phyloP scores from a whole-genome alignment of 2,329 filamentous ascomycete species.

The Apiospora malaysiana region DNA sequence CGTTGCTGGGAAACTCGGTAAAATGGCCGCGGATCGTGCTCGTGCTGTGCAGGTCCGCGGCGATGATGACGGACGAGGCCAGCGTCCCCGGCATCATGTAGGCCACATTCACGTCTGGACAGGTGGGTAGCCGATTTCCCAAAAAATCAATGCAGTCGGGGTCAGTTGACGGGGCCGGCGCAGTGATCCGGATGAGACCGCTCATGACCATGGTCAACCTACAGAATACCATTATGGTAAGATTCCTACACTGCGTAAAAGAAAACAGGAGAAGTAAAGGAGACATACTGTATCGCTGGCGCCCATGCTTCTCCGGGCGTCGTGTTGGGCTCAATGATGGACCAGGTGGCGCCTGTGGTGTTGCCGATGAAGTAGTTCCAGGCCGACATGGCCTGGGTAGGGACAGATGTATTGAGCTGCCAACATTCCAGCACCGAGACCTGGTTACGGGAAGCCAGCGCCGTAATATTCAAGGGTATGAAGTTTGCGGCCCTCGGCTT shows the following conservation, averaged over 20 bases:
- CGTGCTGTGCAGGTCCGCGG: conserved; percentile 35
- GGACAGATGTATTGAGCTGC: conserved; percentile 32
- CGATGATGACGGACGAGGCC: conserved; percentile 40
- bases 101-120: conserved; percentile 28
- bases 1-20: conserved; percentile 43
- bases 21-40: conserved; percentile 39
- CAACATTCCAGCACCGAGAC: conserved; percentile 40
- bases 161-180: conserved; percentile 32
- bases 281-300: conserved; percentile 38
- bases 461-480: conserved; percentile 36
- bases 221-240: background rate
- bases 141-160: conserved; percentile 21
- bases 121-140: background rate
- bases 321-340: conserved; percentile 40
- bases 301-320: conserved; percentile 42
- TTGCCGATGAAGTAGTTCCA: conserved; percentile 39
- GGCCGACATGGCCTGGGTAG: conserved; percentile 38
- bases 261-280: background rate
- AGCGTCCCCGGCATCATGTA: conserved; percentile 41
- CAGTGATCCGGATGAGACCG: conserved; percentile 41
- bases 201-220: conserved; percentile 41
- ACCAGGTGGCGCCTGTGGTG: conserved; percentile 38
- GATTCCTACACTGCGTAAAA: rapidly evolving
- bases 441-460: conserved; percentile 35
- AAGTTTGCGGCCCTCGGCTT: background rate